Evolutionary conservation across 148 eudicot species (phyloP).

Genomic region (Pharnaceum exiguum): DNA sequence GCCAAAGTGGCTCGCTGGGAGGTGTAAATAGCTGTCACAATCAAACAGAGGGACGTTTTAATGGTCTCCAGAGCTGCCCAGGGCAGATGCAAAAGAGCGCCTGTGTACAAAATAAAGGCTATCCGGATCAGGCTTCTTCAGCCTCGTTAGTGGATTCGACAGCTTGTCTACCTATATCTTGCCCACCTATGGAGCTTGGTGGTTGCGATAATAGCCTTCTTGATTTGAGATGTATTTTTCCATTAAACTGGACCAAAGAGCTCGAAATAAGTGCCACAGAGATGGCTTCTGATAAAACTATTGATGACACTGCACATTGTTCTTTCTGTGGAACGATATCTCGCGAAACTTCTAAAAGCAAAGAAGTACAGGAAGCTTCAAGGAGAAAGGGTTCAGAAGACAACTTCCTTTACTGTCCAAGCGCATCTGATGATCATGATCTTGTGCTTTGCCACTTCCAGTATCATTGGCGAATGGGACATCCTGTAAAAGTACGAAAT

Average conservation of each 20-base stretch:
- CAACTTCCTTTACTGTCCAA: slow-evolving; percentile 57
- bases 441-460: slow-evolving; percentile 63
- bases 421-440: slow-evolving; percentile 38
- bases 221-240: slow-evolving; percentile 57
- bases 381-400: slow-evolving; percentile 44
- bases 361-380: slow-evolving; percentile 39
- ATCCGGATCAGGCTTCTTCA: slow-evolving; percentile 19
- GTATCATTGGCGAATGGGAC: slow-evolving; percentile 80
- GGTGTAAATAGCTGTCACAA: slow-evolving; percentile 6
- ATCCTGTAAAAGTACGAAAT: slow-evolving; percentile 72
- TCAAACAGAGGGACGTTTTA: slow-evolving; percentile 18
- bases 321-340: slow-evolving; percentile 33
- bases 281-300: slow-evolving; percentile 32
- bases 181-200: slow-evolving; percentile 65
- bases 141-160: slow-evolving; percentile 30
- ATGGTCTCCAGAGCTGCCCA: slow-evolving; percentile 18
- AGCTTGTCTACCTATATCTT: slow-evolving; percentile 43
- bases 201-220: slow-evolving; percentile 71
- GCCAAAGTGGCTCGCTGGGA: slow-evolving; percentile 27
- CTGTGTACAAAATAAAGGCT: slow-evolving; percentile 9
- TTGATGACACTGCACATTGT: slow-evolving; percentile 38
- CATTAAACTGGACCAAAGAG: slow-evolving; percentile 59
- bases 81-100: slow-evolving; percentile 16
- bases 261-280: slow-evolving; percentile 60
- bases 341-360: slow-evolving; percentile 22